Evolutionary conservation across 202 grass and related monocot genomes (phyloP).

Genomic region (Tripidium arundinaceum): DNA sequence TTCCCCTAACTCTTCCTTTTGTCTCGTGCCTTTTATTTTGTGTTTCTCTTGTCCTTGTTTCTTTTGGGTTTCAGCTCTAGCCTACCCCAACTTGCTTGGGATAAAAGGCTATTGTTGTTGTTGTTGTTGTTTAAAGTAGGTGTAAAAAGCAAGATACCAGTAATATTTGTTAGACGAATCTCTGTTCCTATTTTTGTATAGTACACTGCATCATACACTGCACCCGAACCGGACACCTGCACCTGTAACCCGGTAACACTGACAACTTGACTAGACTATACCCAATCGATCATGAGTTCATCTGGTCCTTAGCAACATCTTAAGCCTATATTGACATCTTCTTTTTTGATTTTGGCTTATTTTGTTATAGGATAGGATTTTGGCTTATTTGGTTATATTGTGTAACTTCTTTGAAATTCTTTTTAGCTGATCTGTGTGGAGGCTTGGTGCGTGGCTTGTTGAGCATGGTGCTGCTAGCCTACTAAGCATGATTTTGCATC

Average conservation of each 20-base stretch:
- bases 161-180: background rate
- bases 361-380: background rate
- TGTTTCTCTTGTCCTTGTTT: no score
- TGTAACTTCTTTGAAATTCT: background rate
- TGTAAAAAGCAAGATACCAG: background rate
- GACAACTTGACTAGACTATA: background rate
- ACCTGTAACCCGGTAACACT: background rate
- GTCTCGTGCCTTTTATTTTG: no score
- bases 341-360: background rate
- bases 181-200: background rate
- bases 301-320: background rate
- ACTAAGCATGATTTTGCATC: background rate
- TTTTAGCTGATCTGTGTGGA: background rate
- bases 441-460: background rate
- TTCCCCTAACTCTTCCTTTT: no score
- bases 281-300: background rate
- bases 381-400: background rate
- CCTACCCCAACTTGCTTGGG: no score
- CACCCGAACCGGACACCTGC: background rate
- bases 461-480: background rate
- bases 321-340: background rate
- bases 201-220: background rate
- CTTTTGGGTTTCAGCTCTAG: no score
- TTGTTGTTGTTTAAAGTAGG: background rate
- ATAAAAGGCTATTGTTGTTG: no score